Evolutionary conservation across 73 alveolate genomes (phyloP).

Genomic region (Paramecium octaurelia): DNA sequence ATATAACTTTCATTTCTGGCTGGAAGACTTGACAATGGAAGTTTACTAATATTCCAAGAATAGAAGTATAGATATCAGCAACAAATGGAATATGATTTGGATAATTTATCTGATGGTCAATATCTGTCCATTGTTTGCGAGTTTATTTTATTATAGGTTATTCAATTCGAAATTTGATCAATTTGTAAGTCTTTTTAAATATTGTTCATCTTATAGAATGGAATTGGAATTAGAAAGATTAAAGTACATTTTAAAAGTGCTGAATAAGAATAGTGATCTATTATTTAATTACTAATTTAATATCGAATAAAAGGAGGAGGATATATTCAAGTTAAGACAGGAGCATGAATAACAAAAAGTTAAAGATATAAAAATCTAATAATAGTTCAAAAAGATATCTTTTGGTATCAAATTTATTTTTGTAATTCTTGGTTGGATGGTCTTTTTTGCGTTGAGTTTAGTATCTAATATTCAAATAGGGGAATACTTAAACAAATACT

Average conservation of each 20-base stretch:
- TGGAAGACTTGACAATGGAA: background rate
- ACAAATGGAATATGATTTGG: conserved; percentile 1
- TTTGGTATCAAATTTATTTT: background rate
- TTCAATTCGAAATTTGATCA: background rate
- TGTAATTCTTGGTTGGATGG: background rate
- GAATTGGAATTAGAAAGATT: background rate
- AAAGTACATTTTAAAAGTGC: background rate
- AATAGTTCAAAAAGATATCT: background rate
- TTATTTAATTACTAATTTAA: background rate
- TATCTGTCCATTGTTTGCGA: background rate
- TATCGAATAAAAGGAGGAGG: background rate
- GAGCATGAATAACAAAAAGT: background rate
- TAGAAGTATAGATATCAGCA: background rate
- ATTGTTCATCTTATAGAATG: background rate
- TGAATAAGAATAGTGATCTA: background rate
- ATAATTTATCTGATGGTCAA: background rate
- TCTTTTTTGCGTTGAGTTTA: background rate
- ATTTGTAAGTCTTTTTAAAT: background rate
- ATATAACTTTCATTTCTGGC: background rate
- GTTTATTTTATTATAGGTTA: background rate
- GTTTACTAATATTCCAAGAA: background rate
- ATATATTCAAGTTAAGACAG: background rate
- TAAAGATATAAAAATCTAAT: background rate
- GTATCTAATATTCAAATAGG: background rate
- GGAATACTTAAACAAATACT: background rate